Conservation (phyloP, 805 yeast genomes). For the Metschnikowia henanensis region DNA sequence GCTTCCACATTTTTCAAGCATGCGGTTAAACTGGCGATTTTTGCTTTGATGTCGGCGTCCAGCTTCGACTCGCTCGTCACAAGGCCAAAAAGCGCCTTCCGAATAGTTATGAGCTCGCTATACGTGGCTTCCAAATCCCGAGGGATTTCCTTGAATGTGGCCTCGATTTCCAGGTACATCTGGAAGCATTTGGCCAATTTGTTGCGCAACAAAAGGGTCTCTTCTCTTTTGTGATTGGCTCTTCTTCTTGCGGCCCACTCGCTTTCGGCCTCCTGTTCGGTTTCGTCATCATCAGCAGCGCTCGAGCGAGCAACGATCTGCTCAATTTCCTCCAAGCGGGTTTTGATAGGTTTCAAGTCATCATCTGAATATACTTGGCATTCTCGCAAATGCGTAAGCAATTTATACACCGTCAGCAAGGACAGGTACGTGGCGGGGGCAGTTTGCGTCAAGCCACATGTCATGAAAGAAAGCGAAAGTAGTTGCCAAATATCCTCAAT, state of each 20-base stretch:
- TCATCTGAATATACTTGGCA: constrained; percentile 79
- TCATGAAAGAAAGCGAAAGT: constrained; percentile 80
- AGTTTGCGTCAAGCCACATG: constrained; percentile 86
- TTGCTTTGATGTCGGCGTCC: constrained; percentile 7
- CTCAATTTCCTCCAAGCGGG: constrained; percentile 68
- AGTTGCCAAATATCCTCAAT: constrained; percentile 91
- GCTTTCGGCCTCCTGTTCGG: constrained; percentile 5
- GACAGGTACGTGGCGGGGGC: constrained; percentile 96
- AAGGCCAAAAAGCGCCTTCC: constrained; percentile 51
- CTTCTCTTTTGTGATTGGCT: constrained; percentile 48
- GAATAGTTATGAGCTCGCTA: constrained; percentile 59
- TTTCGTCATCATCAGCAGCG: constrained; percentile 13
- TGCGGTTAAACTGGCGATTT: constrained; percentile 22
- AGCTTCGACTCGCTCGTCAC: constrained; percentile 23
- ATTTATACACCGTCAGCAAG: constrained; percentile 78
- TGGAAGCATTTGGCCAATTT: constrained; percentile 65
- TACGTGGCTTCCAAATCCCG: constrained; percentile 43
- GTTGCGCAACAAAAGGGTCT: constrained; percentile 57
- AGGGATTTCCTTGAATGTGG: constrained; percentile 45
- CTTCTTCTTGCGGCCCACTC: constrained; percentile 5
- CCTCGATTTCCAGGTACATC: constrained; percentile 57
- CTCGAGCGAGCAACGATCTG: constrained; percentile 49
- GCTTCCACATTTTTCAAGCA: constrained; percentile 30
- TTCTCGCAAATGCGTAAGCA: constrained; percentile 80
- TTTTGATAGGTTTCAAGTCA: constrained; percentile 77